These are phyloP conservation scores for Suhomyces kilbournensis DNA, from an alignment of 805 yeast genomes.

Conservation along the genomic window DNA sequence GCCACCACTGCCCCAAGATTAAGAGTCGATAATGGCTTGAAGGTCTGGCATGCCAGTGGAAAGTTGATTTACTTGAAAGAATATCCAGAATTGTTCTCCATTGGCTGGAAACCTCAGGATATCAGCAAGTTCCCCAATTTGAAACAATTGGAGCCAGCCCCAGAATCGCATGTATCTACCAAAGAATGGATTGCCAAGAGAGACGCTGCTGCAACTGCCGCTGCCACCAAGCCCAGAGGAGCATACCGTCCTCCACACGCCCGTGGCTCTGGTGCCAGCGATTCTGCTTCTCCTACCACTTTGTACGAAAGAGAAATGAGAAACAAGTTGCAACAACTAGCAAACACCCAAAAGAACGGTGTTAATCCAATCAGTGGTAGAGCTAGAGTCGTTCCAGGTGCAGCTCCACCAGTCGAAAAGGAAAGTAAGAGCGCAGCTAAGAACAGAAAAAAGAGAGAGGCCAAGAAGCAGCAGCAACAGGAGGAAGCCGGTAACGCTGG, in stretches of 20 bases:
- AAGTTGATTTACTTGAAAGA: constrained; percentile 74
- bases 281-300: constrained; percentile 39
- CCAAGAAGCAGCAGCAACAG: constrained; percentile 34
- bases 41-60: constrained; percentile 91
- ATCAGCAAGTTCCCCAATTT: constrained; percentile 53
- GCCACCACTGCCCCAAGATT: constrained; percentile 97
- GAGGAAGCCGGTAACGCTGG: constrained; percentile 11
- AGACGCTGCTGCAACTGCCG: constrained; percentile 30
- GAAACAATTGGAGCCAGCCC: constrained; percentile 51
- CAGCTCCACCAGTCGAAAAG: constrained; percentile 42
- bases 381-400: constrained; percentile 55
- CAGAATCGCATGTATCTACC: constrained; percentile 71
- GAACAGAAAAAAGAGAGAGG: constrained; percentile 73
- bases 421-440: constrained; percentile 67
- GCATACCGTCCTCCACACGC: constrained; percentile 99
- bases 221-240: constrained; percentile 63
- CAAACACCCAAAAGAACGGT: constrained; percentile 6
- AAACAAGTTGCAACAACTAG: constrained; percentile 11
- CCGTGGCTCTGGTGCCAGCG: constrained; percentile 37
- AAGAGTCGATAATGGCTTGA: constrained; percentile 93
- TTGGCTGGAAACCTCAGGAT: constrained; percentile 78
- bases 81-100: constrained; percentile 74
- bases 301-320: constrained; percentile 57
- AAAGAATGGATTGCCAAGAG: constrained; percentile 49
- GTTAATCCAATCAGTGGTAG: constrained; percentile 26